Conservation (phyloP, 1,139 yeast species). For the Kurtzmaniella natalensis region DNA sequence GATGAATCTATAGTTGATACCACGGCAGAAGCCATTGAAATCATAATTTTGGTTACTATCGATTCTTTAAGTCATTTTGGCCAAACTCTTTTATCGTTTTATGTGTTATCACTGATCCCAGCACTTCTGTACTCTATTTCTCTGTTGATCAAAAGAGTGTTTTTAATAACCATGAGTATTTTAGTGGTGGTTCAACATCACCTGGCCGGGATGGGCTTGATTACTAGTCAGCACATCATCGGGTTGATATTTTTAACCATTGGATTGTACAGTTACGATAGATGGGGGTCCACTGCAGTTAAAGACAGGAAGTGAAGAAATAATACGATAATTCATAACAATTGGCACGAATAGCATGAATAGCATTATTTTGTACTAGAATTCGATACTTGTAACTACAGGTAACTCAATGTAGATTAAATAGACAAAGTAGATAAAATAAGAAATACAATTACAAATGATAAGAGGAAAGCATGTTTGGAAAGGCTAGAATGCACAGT, state of each 20-base stretch:
- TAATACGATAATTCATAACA: slow-evolving; percentile 1
- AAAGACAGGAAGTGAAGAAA: slow-evolving; percentile 3
- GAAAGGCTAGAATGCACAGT: slow-evolving; percentile 45
- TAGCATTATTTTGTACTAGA: too few species aligned
- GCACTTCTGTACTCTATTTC: slow-evolving; percentile 40
- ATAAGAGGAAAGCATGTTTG: slow-evolving; percentile 25
- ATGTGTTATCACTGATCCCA: slow-evolving; percentile 35
- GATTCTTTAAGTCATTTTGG: slow-evolving; percentile 33
- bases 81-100: slow-evolving; percentile 35
- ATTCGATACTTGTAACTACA: not conserved
- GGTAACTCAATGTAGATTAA: not conserved
- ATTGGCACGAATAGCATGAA: too few species aligned
- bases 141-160: slow-evolving; percentile 41
- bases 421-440: not conserved
- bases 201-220: slow-evolving; percentile 23
- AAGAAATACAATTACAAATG: not conserved
- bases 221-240: slow-evolving; percentile 24
- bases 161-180: slow-evolving; percentile 33
- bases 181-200: slow-evolving; percentile 20
- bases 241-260: slow-evolving; percentile 29
- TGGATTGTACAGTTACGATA: slow-evolving; percentile 38
- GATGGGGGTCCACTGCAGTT: slow-evolving; percentile 30
- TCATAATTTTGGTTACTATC: slow-evolving; percentile 22
- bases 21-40: slow-evolving; percentile 17
- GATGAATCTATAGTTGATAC: slow-evolving; percentile 17